Evolutionary conservation across 768 basidiomycete genomes (phyloP), one percentile per base, ranked within the genome.

Genomic region (Gyrodon lividus): DNA sequence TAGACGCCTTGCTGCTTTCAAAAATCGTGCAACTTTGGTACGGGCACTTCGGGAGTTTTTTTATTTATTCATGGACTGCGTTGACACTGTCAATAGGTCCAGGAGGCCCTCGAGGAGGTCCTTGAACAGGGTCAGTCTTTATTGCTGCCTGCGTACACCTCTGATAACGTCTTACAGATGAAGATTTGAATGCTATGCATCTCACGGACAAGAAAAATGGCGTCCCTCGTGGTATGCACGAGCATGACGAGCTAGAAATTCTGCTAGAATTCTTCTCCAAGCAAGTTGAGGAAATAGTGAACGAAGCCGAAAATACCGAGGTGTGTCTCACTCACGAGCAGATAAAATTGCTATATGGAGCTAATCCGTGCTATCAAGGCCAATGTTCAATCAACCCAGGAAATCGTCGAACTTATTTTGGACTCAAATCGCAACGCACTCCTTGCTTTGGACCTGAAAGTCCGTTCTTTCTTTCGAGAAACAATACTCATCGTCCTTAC

Each of bases 371-470:
- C 35, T 9, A 13, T 45, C 39, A 52, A 41, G 92, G 82, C 79
- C 48, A 98, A 98, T 65, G 91, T 98, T 34, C 89, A 94, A 71
- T 93, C 94, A 12, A 98, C 96, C 0, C 96, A 98, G 74, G 96
- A 98, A 71, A 98, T 98, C 47, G 92, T 96, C 2, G 96, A 98
- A 69, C 79, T 98, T 52, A 93, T 98, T 62, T 77, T 98, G 35
- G 96, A 98, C 68, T 89, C 94, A 43, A 97, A 97, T 72, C 87
- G 96, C 43, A 98, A 98, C 61, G 82, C 89, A 5, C 76, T 98
- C 14, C 77, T 98, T 19, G 91, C 92, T 41, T 80, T 98, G 30
- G 95, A 98, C 70, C 77, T 98, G 37, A 87, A 94, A 77, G 91
- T 87, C 57, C 16, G 70, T 33, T 16, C 10, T 37, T 53, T 49